These are phyloP conservation scores for Fusarium buharicum DNA, from an alignment of 2,329 filamentous ascomycete species.

Conservation along the genomic window DNA sequence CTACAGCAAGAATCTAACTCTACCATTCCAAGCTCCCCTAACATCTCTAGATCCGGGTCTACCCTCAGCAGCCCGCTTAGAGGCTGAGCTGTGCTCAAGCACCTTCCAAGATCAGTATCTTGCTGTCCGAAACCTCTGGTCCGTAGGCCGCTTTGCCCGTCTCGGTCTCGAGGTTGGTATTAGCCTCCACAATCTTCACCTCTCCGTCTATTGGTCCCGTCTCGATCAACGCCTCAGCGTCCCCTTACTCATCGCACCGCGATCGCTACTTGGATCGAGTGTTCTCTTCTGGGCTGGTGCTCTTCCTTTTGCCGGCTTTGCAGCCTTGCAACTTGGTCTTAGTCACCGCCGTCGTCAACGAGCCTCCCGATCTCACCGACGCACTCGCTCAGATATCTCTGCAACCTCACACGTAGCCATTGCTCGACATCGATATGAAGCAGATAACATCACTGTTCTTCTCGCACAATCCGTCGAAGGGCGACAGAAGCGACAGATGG, in stretches of 20 bases:
- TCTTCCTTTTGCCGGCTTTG: conserved; percentile 55
- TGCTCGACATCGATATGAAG: conserved; percentile 54
- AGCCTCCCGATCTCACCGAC: conserved; percentile 14
- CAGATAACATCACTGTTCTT: conserved; percentile 57
- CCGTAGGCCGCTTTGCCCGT: conserved; percentile 54
- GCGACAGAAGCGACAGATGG: conserved; percentile 50
- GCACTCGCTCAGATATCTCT: conserved; percentile 9
- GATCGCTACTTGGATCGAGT: conserved; percentile 40
- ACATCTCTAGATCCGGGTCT: conserved; percentile 21
- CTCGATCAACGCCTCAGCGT: conserved; percentile 57
- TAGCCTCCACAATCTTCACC: conserved; percentile 54
- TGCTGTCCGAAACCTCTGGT: conserved; percentile 57
- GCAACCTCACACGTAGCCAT: conserved; percentile 43
- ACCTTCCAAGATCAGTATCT: conserved; percentile 52
- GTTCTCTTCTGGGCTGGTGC: conserved; percentile 54
- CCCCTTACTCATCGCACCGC: conserved; percentile 55
- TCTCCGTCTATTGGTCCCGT: conserved; percentile 61
- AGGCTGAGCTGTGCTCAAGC: conserved; percentile 56
- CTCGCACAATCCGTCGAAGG: conserved; percentile 55
- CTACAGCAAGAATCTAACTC: conserved; percentile 47
- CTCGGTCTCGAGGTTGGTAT: conserved; percentile 59
- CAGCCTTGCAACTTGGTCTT: conserved; percentile 50
- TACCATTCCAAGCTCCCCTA: conserved; percentile 41
- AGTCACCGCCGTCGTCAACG: conserved; percentile 27
- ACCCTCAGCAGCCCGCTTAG: conserved; percentile 50